phyloP scores from a whole-genome alignment of 352 stramenopile genomes.

The Phytophthora niederhauseri region DNA sequence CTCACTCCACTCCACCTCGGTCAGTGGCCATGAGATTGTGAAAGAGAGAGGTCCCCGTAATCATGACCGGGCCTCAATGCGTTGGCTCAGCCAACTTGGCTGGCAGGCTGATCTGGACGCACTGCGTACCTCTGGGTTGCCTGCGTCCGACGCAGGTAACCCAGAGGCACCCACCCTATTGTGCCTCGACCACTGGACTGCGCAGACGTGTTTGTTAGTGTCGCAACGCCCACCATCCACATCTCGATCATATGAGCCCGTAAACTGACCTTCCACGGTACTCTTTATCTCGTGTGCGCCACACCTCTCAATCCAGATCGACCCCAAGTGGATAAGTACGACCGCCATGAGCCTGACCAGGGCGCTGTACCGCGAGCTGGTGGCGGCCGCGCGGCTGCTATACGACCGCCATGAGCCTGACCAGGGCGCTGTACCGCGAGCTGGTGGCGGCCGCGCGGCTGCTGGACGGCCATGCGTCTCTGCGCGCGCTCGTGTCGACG shows the following conservation, averaged over 20 bases:
- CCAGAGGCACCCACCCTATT: background rate
- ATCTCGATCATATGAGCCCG: background rate
- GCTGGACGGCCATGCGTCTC: constrained; percentile 60
- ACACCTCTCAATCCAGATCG: background rate
- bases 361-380: constrained; percentile 75
- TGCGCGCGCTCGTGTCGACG: constrained; percentile 69
- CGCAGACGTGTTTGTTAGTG: background rate
- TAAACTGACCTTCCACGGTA: background rate
- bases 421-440: constrained; percentile 70
- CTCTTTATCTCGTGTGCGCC: background rate
- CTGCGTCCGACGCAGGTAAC: too few species aligned
- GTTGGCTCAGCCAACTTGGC: background rate
- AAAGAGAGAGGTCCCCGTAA: background rate
- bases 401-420: constrained; percentile 50
- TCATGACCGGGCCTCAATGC: background rate
- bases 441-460: constrained; percentile 55
- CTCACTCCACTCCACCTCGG: too few species aligned
- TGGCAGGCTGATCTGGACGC: background rate
- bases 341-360: constrained; percentile 52
- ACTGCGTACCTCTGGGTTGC: too few species aligned
- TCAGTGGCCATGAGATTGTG: background rate
- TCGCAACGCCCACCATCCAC: constrained; percentile 4
- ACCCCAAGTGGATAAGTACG: background rate
- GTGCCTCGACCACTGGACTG: background rate
- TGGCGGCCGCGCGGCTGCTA: constrained; percentile 55